Percentiles rank a stretch among this genome's conserved stretches.
These are phyloP conservation scores for Fomitopsis pulvina DNA, from an alignment of 768 basidiomycete species.

Conservation along the genomic window DNA sequence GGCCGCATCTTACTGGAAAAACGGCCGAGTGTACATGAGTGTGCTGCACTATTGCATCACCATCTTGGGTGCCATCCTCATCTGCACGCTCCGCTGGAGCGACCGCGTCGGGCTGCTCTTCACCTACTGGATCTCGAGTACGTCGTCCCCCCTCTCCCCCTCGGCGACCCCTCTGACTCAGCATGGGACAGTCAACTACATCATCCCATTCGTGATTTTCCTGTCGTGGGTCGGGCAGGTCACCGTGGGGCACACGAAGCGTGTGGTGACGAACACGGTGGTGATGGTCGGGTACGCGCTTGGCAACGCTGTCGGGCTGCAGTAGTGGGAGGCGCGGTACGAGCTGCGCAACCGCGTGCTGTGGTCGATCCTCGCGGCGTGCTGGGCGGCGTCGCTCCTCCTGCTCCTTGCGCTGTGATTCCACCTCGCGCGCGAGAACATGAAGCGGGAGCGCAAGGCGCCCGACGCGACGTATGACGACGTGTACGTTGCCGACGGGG, in stretches of 20 bases:
- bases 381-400: slow-evolving; percentile 48
- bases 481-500: slow-evolving; percentile 43
- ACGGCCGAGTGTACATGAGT: slow-evolving; percentile 65
- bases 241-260: slow-evolving; percentile 70
- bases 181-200: slow-evolving; percentile 48
- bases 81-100: slow-evolving; percentile 55
- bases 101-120: slow-evolving; percentile 68
- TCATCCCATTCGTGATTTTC: slow-evolving; percentile 61
- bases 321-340: slow-evolving; percentile 72
- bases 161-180: slow-evolving; percentile 17
- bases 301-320: slow-evolving; percentile 69
- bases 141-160: slow-evolving; percentile 17
- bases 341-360: slow-evolving; percentile 69
- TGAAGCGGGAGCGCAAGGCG: slow-evolving; percentile 44
- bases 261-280: slow-evolving; percentile 72
- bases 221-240: slow-evolving; percentile 66
- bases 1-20: slow-evolving; percentile 33
- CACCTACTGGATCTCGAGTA: slow-evolving; percentile 70
- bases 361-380: slow-evolving; percentile 67
- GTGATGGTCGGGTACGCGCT: slow-evolving; percentile 67
- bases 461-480: slow-evolving; percentile 53
- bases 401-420: slow-evolving; percentile 50
- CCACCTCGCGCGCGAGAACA: slow-evolving; percentile 57
- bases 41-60: slow-evolving; percentile 60
- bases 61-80: slow-evolving; percentile 62